Evolutionary conservation across 768 basidiomycete species (phyloP), one percentile per base, ranked within the genome.

Genomic region (Ramaria sp.): DNA sequence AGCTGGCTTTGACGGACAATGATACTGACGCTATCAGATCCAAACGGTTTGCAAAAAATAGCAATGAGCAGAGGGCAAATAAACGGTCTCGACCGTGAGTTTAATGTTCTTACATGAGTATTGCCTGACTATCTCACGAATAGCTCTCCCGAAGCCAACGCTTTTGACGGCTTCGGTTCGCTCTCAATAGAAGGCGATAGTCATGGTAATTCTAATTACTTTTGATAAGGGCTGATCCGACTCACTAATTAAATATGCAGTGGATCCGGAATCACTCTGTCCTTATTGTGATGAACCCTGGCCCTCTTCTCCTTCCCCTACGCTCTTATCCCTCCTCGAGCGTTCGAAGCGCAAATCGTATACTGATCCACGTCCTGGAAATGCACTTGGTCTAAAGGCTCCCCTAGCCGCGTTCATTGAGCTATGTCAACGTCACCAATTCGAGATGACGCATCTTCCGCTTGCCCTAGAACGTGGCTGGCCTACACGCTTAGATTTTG

Each of bases 211-310:
- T n/a, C n/a, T n/a, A n/a, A n/a, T 3, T 9, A 4, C 32, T 4
- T 34, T 13, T 34, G 18, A 13, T 49, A 12, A 25, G 12, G 24
- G 8, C 32, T 13, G 32, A 3, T 34, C 32, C 32, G 18, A 18
- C 15, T 53, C 13, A 16, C 52, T 32, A 2, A 50, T 50, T 34
- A 12, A 1, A 34, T 32, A 37, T 7, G 39, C 52, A 55, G 68
- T 73, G 5, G 87, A 91, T 59, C 87, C 87, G 10, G 72, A 70
- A 5, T 81, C 73, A 1, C 67, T 90, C 2, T 92, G 89, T 62
- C 88, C 89, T 0, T 92, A 83, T 65, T 92, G 89, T 58, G 89
- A 92, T 60, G 75, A 78, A 18, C 75, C 70, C 0, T 71, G 90
- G 10, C 90, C 89, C 0, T 56, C 70, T 1, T 66, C 71, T 3